Evolutionary conservation across 257 asterid species (phyloP).

Genomic region (Solanum sparsipilum): DNA sequence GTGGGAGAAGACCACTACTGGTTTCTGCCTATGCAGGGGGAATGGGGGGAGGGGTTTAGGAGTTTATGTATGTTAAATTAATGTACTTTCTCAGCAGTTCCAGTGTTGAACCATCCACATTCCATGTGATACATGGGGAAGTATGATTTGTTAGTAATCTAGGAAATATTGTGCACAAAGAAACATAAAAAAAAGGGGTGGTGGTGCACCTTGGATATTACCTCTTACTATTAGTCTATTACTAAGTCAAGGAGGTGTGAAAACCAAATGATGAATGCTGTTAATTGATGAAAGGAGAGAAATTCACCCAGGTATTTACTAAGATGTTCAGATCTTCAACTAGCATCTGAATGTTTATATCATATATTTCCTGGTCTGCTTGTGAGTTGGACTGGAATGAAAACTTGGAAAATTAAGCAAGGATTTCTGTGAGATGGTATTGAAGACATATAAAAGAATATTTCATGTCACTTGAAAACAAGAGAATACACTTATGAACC

Average conservation of each 20-base stretch:
- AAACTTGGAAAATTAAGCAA: not conserved
- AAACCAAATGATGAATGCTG: not conserved
- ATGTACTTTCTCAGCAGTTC: not conserved
- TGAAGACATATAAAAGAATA: not conserved
- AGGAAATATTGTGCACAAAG: not conserved
- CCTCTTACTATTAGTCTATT: not conserved
- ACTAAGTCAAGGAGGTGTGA: not conserved
- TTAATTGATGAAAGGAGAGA: not conserved
- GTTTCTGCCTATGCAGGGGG: not conserved
- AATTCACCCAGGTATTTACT: not conserved
- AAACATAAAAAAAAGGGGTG: not conserved
- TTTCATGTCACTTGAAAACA: not conserved
- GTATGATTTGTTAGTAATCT: not conserved
- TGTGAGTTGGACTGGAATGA: not conserved
- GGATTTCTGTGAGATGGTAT: not conserved
- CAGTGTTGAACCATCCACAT: not conserved
- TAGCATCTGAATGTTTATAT: not conserved
- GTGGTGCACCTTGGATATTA: not conserved
- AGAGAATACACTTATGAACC: not conserved
- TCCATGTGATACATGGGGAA: not conserved
- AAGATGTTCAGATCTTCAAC: not conserved
- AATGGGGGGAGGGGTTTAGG: not conserved
- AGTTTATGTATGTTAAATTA: not conserved
- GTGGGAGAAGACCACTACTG: not conserved
- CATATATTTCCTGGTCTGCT: not conserved